These are phyloP conservation scores for Rhododendron williamsianum DNA, from an alignment of 148 eudicot species.

Conservation along the genomic window DNA sequence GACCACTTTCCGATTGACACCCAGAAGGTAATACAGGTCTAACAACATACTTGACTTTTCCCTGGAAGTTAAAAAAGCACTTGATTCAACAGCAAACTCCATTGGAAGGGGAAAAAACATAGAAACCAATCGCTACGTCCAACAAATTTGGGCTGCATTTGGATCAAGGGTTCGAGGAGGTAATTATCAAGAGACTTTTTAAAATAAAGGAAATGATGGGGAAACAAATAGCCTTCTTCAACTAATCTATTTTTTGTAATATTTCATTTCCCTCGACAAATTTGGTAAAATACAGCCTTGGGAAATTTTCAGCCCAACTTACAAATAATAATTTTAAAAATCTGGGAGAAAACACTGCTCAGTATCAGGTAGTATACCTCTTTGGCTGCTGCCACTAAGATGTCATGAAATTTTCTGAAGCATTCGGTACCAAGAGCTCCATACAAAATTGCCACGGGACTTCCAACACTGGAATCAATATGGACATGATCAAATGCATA, in stretches of 20 bases:
- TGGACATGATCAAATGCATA: slow-evolving; percentile 90
- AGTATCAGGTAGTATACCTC: slow-evolving; percentile 37
- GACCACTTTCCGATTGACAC: slow-evolving; percentile 58
- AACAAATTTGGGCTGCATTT: background rate
- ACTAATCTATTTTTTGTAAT: background rate
- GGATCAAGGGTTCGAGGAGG: background rate
- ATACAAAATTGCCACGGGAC: slow-evolving; percentile 79
- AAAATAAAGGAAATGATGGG: background rate
- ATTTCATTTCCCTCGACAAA: background rate
- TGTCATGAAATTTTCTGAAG: slow-evolving; percentile 66
- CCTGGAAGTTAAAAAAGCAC: slow-evolving; percentile 39
- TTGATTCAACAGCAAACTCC: slow-evolving; percentile 7
- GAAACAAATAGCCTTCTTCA: background rate
- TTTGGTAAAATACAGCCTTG: background rate
- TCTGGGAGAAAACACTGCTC: background rate
- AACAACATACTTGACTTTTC: slow-evolving; percentile 65
- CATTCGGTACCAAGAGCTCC: slow-evolving; percentile 91
- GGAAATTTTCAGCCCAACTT: background rate
- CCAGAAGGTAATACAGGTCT: slow-evolving; percentile 80
- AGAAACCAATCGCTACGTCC: background rate
- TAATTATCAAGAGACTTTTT: background rate
- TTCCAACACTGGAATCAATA: slow-evolving; percentile 54
- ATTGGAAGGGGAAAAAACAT: background rate
- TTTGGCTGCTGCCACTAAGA: slow-evolving; percentile 72
- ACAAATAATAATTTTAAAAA: background rate